Evolutionary conservation across 257 asterid genomes (phyloP).

Genomic region (Fraxinus pennsylvanica): DNA sequence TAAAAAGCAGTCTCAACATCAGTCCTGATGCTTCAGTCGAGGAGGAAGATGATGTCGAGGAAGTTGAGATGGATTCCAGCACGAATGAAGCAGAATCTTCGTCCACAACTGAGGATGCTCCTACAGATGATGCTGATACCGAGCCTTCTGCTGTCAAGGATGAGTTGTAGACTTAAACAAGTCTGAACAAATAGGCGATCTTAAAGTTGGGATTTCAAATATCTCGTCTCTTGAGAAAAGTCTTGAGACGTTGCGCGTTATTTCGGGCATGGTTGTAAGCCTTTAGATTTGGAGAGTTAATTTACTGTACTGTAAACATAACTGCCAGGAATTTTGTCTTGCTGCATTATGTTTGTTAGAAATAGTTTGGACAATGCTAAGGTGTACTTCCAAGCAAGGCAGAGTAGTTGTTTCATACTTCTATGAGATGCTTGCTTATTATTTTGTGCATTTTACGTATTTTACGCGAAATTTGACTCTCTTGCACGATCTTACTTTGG

Average conservation of each 20-base stretch:
- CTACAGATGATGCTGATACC: slow-evolving; percentile 31
- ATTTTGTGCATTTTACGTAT: neutral
- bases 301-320: slow-evolving; percentile 29
- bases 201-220: slow-evolving; percentile 21
- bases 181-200: neutral
- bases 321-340: slow-evolving; percentile 30
- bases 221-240: slow-evolving; percentile 8
- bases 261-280: slow-evolving; percentile 12
- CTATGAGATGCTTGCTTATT: neutral
- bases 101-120: slow-evolving; percentile 26
- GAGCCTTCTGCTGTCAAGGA: slow-evolving; percentile 49
- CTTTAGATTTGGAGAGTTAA: slow-evolving; percentile 18
- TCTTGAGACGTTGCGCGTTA: slow-evolving; percentile 13
- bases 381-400: neutral
- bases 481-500: no score
- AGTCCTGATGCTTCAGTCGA: slow-evolving; percentile 68
- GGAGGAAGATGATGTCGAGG: slow-evolving; percentile 78
- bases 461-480: no score
- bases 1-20: slow-evolving; percentile 66
- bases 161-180: slow-evolving; percentile 52
- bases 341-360: neutral
- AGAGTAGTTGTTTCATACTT: neutral
- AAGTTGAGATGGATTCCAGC: slow-evolving; percentile 43
- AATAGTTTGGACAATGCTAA: neutral
- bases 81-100: slow-evolving; percentile 41